These are phyloP conservation scores for Tilletia walkeri DNA, from an alignment of 1,284 basidiomycete genomes.

Conservation along the genomic window DNA sequence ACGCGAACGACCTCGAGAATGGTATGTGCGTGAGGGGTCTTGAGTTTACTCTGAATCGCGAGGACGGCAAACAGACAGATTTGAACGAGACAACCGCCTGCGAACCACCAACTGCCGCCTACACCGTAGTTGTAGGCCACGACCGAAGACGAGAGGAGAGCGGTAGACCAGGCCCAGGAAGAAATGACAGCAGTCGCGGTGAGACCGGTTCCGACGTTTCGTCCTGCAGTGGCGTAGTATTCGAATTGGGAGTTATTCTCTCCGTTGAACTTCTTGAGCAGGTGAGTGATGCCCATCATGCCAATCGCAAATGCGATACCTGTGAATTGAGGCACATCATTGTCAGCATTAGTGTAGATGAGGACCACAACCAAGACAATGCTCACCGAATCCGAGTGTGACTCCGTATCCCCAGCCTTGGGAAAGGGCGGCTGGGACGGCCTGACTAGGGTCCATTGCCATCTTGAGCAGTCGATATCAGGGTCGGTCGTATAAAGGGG, in stretches of 20 bases:
- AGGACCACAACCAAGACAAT: neutral
- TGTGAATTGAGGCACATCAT: slow-evolving; percentile 19
- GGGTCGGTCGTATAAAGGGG: too few relatives aligned
- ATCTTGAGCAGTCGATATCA: neutral
- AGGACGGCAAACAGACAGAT: slow-evolving; percentile 27
- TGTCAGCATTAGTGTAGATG: neutral
- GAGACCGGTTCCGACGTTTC: slow-evolving; percentile 44
- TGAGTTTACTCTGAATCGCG: slow-evolving; percentile 27
- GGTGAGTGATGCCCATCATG: slow-evolving; percentile 25
- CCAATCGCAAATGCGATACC: slow-evolving; percentile 23
- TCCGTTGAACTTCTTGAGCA: slow-evolving; percentile 25
- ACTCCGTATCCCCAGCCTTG: slow-evolving; percentile 48
- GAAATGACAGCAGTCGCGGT: slow-evolving; percentile 45
- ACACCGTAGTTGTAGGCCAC: slow-evolving; percentile 50
- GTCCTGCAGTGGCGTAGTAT: slow-evolving; percentile 28
- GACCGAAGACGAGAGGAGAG: slow-evolving; percentile 39
- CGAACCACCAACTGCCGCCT: slow-evolving; percentile 30
- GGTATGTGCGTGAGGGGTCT: slow-evolving; percentile 42
- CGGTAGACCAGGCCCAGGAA: slow-evolving; percentile 49
- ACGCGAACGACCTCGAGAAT: slow-evolving; percentile 46
- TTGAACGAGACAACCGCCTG: slow-evolving; percentile 23
- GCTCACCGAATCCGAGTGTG: slow-evolving; percentile 24
- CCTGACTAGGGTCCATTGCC: slow-evolving; percentile 14
- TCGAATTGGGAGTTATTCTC: slow-evolving; percentile 31
- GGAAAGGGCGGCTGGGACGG: slow-evolving; percentile 30